Evolutionary conservation across 306 rosid genomes (phyloP).

Genomic region (Malus domestica): DNA sequence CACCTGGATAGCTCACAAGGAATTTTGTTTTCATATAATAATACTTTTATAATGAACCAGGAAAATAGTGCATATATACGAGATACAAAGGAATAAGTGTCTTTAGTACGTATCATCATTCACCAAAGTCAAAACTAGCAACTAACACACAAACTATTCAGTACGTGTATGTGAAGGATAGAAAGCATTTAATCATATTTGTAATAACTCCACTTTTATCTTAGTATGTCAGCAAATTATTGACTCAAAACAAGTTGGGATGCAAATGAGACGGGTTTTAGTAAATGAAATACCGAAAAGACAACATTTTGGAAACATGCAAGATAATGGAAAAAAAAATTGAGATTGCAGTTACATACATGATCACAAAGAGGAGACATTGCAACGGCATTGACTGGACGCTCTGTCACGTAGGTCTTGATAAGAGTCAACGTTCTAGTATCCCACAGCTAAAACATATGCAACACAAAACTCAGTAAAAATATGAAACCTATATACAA

Average conservation of each 20-base stretch:
- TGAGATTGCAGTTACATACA: conserved; percentile 37
- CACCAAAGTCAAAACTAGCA: background rate
- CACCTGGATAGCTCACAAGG: conserved; percentile 38
- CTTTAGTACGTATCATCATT: background rate
- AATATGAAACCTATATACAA: background rate
- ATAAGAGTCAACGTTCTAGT: conserved; percentile 68
- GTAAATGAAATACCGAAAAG: background rate
- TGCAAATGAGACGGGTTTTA: background rate
- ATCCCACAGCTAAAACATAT: conserved; percentile 72
- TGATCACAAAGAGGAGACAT: conserved; percentile 92
- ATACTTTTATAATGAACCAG: background rate
- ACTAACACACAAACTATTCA: background rate
- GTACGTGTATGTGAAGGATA: background rate
- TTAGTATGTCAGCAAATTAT: background rate
- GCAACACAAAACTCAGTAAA: background rate
- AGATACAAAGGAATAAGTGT: background rate
- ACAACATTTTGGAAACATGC: background rate
- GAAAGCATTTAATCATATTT: background rate
- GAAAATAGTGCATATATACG: background rate
- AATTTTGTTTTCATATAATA: background rate
- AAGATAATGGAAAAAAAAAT: background rate
- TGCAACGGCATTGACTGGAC: conserved; percentile 93
- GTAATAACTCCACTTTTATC: background rate
- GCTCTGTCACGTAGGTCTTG: conserved; percentile 81
- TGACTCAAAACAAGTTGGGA: background rate